Base-by-base conservation (phyloP, 192 early-diverging fungal species). In the Mortierella claussenii region DNA sequence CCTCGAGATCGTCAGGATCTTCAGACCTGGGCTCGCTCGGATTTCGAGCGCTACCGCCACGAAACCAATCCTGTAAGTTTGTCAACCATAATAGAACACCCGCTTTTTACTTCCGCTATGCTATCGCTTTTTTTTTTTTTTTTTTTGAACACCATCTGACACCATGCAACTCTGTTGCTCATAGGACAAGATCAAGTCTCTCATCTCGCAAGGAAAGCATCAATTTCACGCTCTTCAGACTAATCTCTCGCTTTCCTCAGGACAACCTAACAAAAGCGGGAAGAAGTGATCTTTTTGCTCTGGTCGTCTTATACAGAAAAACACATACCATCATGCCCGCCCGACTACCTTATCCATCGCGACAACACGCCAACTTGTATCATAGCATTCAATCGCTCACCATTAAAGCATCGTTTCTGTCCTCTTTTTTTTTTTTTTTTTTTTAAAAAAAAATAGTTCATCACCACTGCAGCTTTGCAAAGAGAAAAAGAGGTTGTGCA, bases 201-300 rank as follows among this genome's bases (percentile, higher is more conserved):
- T 75, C 5, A 60, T 75, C 71, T 75, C 71, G 0, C 71, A 75
- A 32, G 71, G 71, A 60, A 75, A 75, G 20, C 71, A 75, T 32
- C 71, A 75, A 28, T 75, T 75, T 51, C 71, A 75, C 31, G 63
- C 57, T 2, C 21, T 75, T 3, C 71, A 75, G 24, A 75, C 71
- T 24, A 75, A 55, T 28, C 57, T 75, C 12, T 61, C 71, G n/a
- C 51, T 75, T 1, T 75, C 71, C 0, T 66, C 63, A 5, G 63
- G 62, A 21, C 32, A 52, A 21, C 46, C 55, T 21, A 44, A 24
- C 48, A 69, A 69, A 24, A 60, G 58, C 33, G 50, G 55, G 7
- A 75, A 66, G 23, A 60, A 75, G 43, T 74, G 23, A 46, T 3
- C n/a, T n/a, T n/a, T n/a, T n/a, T n/a, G n/a, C n/a, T n/a, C n/a